Base-by-base conservation (phyloP, 169 alveolate genomes). In the Eimeria zaria region DNA sequence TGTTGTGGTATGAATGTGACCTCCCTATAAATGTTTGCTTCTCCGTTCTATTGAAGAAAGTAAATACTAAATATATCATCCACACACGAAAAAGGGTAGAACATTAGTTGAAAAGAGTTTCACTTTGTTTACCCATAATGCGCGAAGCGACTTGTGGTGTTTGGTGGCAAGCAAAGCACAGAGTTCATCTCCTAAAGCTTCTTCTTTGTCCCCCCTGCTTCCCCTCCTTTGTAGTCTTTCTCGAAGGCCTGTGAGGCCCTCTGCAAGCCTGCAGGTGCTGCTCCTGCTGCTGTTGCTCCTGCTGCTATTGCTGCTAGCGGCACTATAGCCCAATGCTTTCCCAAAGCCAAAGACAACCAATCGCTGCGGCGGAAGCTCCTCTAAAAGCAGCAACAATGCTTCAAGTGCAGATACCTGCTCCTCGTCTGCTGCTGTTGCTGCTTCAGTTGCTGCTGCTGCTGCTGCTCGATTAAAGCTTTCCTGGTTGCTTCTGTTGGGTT, bases 281-380 rank as follows among this genome's bases (percentile, higher is more conserved):
- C 85, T 73, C 55, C 83, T 73, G 83, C n/a, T 33, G 83, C 48
- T 71, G 81, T 53, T 71, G 78, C 83, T 39, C 18, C 27, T 73
- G 83, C 22, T n/a, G 83, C 55, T 11, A 55, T n/a, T 14, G 55
- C 60, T 2, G 20, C 60, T 20, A 2, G 62, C 39, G 33, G 60
- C 39, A 11, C n/a, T n/a, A n/a, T 3, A 6, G 20, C 36, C 85
- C 85, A 74, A 24, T 1, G 91, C 58, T 27, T 0, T 84, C 3
- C 76, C 64, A 14, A 84, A n/a, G 36, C 91, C 91, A 48, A 84
- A 84, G 78, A 84, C 91, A 44, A 4, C 60, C 60, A 84, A n/a
- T 73, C 58, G 91, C 78, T 84, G 91, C 46, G 74, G 76, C 7
- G 78, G 91, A 46, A 84, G 76, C 55, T 64, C 58, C 78, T 84